Evolutionary conservation across 257 asterid species (phyloP).

Genomic region (Nicotiana sylvestris): DNA sequence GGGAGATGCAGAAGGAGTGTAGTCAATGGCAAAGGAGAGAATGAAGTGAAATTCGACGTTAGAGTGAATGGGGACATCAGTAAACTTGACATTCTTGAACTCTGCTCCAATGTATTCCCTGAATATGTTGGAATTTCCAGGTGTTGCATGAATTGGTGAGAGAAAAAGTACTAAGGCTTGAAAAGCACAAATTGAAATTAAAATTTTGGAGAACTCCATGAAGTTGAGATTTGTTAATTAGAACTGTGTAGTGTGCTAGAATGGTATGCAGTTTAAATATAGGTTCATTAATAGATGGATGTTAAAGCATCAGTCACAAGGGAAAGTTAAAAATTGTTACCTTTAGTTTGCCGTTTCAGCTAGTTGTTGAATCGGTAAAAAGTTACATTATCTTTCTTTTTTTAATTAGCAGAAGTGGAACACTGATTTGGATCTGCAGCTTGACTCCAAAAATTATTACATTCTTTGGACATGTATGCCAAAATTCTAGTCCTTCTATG

Average conservation of each 20-base stretch:
- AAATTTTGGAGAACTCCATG: slow-evolving; percentile 31
- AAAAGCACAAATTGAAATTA: slow-evolving; percentile 14
- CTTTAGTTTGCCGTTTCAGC: neutral
- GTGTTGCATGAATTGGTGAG: slow-evolving; percentile 12
- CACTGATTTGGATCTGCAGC: neutral
- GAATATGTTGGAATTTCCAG: slow-evolving; percentile 45
- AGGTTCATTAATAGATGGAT: neutral
- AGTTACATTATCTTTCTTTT: too few species aligned
- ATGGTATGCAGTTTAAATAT: neutral
- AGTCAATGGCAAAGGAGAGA: slow-evolving; percentile 80
- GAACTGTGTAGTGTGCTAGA: neutral
- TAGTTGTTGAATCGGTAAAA: neutral
- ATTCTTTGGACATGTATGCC: neutral
- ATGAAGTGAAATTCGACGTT: slow-evolving; percentile 77
- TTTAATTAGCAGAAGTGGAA: neutral
- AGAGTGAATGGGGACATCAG: slow-evolving; percentile 59
- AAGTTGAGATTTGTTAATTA: neutral
- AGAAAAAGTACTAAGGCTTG: slow-evolving; percentile 9
- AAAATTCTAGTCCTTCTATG: neutral
- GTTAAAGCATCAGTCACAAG: neutral
- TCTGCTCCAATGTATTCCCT: slow-evolving; percentile 78
- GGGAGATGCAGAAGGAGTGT: slow-evolving; percentile 56
- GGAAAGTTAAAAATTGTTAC: neutral
- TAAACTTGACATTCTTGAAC: slow-evolving; percentile 53
- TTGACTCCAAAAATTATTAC: neutral